Conservation (phyloP, 257 asterid genomes). For the Salvia splendens region DNA sequence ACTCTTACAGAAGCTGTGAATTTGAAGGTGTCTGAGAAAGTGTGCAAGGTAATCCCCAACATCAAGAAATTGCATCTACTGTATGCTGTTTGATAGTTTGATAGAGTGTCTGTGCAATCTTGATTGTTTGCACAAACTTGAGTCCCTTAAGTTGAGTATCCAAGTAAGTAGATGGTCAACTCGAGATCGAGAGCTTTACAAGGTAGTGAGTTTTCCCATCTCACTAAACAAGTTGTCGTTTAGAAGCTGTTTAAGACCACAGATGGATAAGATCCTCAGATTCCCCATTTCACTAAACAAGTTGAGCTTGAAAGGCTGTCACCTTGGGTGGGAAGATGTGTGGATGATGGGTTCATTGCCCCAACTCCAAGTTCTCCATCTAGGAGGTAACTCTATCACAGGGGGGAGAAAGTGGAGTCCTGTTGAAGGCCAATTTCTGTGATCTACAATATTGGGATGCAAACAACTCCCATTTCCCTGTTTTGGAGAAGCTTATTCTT, state of each 20-base stretch:
- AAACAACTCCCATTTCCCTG: not conserved
- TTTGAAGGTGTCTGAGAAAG: slow-evolving; percentile 13
- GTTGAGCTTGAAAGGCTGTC: not conserved
- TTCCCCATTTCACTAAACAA: slow-evolving; percentile 1
- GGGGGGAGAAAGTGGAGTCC: not conserved
- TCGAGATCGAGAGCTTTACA: not conserved
- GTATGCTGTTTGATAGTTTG: not conserved
- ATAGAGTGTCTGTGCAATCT: not conserved
- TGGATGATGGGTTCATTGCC: not conserved
- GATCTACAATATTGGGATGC: not conserved
- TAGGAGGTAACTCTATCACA: not conserved
- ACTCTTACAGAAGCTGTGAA: not conserved
- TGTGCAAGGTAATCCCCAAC: slow-evolving; percentile 15
- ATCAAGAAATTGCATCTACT: not conserved
- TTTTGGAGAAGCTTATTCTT: slow-evolving; percentile 3
- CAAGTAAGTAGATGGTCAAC: not conserved
- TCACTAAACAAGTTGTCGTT: slow-evolving; percentile 1
- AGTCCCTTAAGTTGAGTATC: not conserved
- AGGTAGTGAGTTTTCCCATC: not conserved
- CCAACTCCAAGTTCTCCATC: slow-evolving; percentile 11
- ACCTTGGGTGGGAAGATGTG: not conserved
- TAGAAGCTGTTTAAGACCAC: too few relatives aligned
- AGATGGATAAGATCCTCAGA: not conserved
- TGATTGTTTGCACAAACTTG: not conserved
- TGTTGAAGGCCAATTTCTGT: not conserved